Evolutionary conservation across 768 basidiomycete genomes (phyloP).

Genomic region (Tricholoma sp.): DNA sequence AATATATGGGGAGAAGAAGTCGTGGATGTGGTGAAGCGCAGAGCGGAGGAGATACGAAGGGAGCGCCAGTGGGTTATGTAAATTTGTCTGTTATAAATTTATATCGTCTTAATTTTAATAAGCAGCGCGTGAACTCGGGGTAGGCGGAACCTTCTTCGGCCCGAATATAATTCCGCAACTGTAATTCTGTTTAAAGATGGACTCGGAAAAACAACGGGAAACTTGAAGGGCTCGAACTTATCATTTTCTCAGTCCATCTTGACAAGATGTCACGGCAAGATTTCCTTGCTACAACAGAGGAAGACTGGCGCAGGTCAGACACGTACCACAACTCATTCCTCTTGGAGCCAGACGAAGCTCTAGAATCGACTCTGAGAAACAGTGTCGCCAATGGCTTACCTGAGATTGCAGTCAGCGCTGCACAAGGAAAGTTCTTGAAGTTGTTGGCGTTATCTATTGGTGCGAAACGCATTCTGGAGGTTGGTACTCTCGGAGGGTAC

Average conservation of each 20-base stretch:
- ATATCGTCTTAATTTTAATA: too few relatives aligned
- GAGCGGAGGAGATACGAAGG: constrained; percentile 54
- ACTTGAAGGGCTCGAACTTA: too few relatives aligned
- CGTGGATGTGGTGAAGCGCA: constrained; percentile 48
- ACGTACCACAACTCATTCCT: constrained; percentile 54
- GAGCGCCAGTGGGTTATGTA: constrained; percentile 50
- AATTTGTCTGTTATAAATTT: neutral
- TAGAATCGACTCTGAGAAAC: constrained; percentile 37
- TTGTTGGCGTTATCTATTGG: constrained; percentile 45
- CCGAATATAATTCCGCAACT: too few relatives aligned
- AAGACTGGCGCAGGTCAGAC: constrained; percentile 50
- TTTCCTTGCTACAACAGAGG: constrained; percentile 12
- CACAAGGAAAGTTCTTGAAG: constrained; percentile 55
- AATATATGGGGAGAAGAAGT: constrained; percentile 72
- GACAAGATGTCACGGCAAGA: constrained; percentile 3
- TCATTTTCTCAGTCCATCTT: too few relatives aligned
- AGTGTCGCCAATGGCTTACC: constrained; percentile 41
- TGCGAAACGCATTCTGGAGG: constrained; percentile 56
- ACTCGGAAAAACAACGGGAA: too few relatives aligned
- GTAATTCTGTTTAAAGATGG: too few relatives aligned
- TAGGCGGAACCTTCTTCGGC: neutral
- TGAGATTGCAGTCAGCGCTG: constrained; percentile 46
- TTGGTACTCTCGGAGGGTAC: constrained; percentile 66
- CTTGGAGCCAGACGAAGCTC: constrained; percentile 33
- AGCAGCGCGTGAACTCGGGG: too few relatives aligned